Evolutionary conservation across 345 rosid species (phyloP), one percentile per base, ranked within the genome.

Genomic region (Erodium maritimum): DNA sequence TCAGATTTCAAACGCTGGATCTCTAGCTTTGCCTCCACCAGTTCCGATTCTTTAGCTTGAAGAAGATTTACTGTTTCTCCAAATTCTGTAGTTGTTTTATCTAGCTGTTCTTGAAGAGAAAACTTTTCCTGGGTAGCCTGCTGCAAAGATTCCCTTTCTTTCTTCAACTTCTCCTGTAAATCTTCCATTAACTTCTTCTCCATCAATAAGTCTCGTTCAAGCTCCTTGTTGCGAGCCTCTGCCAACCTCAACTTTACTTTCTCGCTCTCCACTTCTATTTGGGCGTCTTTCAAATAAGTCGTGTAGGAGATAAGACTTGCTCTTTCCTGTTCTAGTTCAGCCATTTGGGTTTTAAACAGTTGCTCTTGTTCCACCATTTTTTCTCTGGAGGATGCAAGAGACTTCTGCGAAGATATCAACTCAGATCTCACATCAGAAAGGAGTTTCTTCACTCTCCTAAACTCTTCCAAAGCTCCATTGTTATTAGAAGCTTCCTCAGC

Each of bases 1-100:
- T 86, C 82, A 21, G 93, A 80, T 61, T 78, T 77, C 77, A 86
- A 78, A 70, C 77, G 80, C 77, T 77, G 88, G 62, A 91, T 84
- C 70, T 91, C 95, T 54, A 91, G 77, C 73, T 73, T 88, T 56
- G 87, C 98, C 64, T 88, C 88, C 69, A 78, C 96, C 71, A 88
- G 63, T 45, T 83, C 84, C 17, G 77, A 68, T 71, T 86, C 95
- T 69, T 84, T 84, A 60, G 25, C 71, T 51, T 65, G 73, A 57
- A 91, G 88, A 73, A 80, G 72, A 57, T 68, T 52, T 63, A 64
- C 81, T 66, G 84, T 71, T 29, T 81, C 76, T 72, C 29, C 72
- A 67, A 86, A 86, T 55, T 75, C 84, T 2, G 70, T 51, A 61
- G 72, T 75, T 67, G 67, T 88, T 65, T 50, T 60, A 69, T 67